phyloP scores from a whole-genome alignment of 352 stramenopile genomes.

The Phytophthora litchii region DNA sequence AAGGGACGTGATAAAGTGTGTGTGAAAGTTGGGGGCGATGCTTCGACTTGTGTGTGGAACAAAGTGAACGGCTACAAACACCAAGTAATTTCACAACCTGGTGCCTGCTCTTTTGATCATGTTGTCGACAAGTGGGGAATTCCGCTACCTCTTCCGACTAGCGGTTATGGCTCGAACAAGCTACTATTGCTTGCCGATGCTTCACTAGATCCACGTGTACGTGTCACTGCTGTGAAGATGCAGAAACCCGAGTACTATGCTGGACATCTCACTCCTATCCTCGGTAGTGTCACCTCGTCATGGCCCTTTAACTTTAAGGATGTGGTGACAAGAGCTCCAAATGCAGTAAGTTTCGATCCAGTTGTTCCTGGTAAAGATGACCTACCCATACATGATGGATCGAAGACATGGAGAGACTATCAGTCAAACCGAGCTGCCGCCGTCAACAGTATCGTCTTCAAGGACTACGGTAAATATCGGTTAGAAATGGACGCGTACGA shows the following conservation, averaged over 20 bases:
- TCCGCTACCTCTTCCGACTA: constrained; percentile 51
- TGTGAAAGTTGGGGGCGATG: constrained; percentile 20
- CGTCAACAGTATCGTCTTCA: constrained; percentile 53
- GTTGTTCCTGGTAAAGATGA: constrained; percentile 12
- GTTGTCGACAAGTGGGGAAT: constrained; percentile 47
- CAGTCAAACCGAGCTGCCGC: constrained; percentile 36
- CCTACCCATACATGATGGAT: constrained; percentile 18
- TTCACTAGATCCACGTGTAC: constrained; percentile 25
- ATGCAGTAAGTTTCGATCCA: constrained; percentile 10
- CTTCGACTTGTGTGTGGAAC: constrained; percentile 53
- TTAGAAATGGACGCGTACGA: constrained; percentile 56
- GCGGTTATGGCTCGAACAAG: constrained; percentile 48
- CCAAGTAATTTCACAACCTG: constrained; percentile 23
- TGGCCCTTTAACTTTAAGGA: constrained; percentile 26
- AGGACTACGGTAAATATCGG: constrained; percentile 51
- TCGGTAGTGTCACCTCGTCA: constrained; percentile 15
- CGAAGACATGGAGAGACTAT: constrained; percentile 58
- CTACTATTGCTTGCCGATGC: constrained; percentile 28
- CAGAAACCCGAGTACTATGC: constrained; percentile 35
- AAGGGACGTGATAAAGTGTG: constrained; percentile 31
- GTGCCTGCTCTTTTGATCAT: constrained; percentile 39
- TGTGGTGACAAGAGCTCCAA: constrained; percentile 19
- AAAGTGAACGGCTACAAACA: constrained; percentile 33
- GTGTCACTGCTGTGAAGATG: constrained; percentile 20
- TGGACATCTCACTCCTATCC: constrained; percentile 14